A percentile compares a stretch with the other conserved stretches of the same genome.
Conservation (phyloP, 306 rosid species). For the Adenanthera pavonina region DNA sequence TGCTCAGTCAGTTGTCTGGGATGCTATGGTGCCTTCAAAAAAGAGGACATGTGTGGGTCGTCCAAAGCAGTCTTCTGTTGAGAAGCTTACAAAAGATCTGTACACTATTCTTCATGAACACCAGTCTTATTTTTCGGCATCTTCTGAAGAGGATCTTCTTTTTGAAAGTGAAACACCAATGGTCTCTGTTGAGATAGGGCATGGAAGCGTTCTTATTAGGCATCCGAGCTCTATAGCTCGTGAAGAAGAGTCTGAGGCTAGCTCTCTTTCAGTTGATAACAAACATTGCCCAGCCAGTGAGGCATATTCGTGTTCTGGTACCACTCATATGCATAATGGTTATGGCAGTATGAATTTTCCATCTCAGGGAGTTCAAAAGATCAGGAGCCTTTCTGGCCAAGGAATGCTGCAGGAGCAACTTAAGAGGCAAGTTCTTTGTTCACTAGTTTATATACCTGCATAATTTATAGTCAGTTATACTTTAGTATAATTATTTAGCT, state of each 20-base stretch:
- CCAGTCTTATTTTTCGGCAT: constrained; percentile 80
- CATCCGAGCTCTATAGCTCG: constrained; percentile 85
- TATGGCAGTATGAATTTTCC: constrained; percentile 48
- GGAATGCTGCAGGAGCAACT: constrained; percentile 63
- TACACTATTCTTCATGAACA: constrained; percentile 91
- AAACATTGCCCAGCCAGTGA: constrained; percentile 62
- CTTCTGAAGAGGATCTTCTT: constrained; percentile 93
- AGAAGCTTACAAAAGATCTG: constrained; percentile 93
- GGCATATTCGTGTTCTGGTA: constrained; percentile 63
- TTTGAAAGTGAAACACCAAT: constrained; percentile 86
- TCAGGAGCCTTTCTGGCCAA: constrained; percentile 53
- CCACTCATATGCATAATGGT: constrained; percentile 46
- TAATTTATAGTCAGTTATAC: constrained; percentile 17
- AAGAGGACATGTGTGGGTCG: constrained; percentile 89
- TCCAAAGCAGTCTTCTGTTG: constrained; percentile 88
- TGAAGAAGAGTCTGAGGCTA: constrained; percentile 98
- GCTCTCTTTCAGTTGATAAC: constrained; percentile 90
- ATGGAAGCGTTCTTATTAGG: constrained; percentile 95
- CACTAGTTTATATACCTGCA: constrained; percentile 18
- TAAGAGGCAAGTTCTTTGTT: constrained; percentile 63
- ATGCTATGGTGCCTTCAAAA: constrained; percentile 84
- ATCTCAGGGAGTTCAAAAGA: constrained; percentile 56
- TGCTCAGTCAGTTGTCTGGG: constrained; percentile 94
- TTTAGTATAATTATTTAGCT: constrained; percentile 27
- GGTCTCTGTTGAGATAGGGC: constrained; percentile 99